These are phyloP conservation scores for Colletotrichum musicola DNA, from an alignment of 2,329 filamentous ascomycete species.

Conservation along the genomic window DNA sequence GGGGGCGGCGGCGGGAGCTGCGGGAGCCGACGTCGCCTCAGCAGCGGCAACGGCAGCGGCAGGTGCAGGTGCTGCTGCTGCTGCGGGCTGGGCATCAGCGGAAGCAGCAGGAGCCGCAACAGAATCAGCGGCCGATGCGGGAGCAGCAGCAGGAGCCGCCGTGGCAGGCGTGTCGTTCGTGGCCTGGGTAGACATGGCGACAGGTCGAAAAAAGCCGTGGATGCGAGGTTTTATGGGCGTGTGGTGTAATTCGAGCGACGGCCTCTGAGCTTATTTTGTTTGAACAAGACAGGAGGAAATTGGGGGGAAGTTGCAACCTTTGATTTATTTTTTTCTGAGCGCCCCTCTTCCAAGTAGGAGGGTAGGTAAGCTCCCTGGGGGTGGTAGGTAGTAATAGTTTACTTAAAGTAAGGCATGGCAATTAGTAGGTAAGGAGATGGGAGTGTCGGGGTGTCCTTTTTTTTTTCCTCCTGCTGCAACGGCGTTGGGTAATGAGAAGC, in stretches of 20 bases:
- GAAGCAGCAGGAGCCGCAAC: conserved; percentile 14
- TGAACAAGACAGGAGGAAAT: conserved; percentile 10
- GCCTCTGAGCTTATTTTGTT: conserved; percentile 3
- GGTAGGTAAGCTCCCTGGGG: conserved; percentile 13
- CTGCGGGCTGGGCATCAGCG: conserved; percentile 8
- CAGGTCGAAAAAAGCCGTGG: neutral
- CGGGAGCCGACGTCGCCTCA: conserved; percentile 31
- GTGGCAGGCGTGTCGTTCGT: conserved; percentile 42
- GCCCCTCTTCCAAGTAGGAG: conserved; percentile 27
- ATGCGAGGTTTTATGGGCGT: neutral
- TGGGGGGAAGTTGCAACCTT: neutral
- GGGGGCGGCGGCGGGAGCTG: conserved; percentile 19
- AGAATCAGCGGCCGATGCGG: conserved; percentile 8
- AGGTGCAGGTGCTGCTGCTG: conserved; percentile 3
- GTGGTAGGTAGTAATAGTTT: too few species aligned
- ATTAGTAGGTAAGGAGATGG: neutral
- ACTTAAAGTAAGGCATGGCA: too few species aligned
- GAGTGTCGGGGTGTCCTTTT: conserved; percentile 10
- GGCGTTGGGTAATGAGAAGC: neutral
- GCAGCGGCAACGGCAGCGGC: conserved; percentile 39
- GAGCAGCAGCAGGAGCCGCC: conserved; percentile 22
- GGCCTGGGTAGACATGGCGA: conserved; percentile 45
- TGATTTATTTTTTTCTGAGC: neutral
- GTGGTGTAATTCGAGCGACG: conserved; percentile 9
- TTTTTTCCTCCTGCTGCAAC: conserved; percentile 1